Conservation (phyloP, 768 basidiomycete species). For the Pleurotus djamor region DNA sequence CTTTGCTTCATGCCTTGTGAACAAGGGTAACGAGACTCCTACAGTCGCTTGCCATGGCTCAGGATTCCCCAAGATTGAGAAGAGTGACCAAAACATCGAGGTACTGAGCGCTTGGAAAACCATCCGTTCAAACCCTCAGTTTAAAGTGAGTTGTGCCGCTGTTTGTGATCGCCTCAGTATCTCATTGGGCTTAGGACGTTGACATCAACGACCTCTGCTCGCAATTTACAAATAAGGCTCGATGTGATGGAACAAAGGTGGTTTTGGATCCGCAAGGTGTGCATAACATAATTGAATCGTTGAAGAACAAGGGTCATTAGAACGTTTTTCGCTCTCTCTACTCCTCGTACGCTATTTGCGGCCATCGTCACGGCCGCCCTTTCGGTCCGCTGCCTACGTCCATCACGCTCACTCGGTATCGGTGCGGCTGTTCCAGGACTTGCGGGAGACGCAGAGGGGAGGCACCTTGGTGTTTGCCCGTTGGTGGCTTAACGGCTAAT, state of each 20-base stretch:
- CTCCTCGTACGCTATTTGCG: neutral
- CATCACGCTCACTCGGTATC: too few species aligned
- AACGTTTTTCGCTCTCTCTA: neutral
- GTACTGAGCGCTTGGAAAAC: slow-evolving; percentile 78
- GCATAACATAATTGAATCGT: slow-evolving; percentile 41
- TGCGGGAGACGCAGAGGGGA: neutral
- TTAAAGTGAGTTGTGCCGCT: slow-evolving; percentile 56
- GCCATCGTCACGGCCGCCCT: neutral
- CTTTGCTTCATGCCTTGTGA: slow-evolving; percentile 31
- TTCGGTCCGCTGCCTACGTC: too few species aligned
- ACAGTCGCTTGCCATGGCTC: slow-evolving; percentile 66
- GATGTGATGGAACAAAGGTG: slow-evolving; percentile 82
- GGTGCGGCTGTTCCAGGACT: neutral
- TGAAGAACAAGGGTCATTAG: slow-evolving; percentile 15
- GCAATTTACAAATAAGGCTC: slow-evolving; percentile 79
- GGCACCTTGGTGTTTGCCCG: too few species aligned
- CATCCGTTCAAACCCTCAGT: slow-evolving; percentile 72
- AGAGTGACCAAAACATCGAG: slow-evolving; percentile 74
- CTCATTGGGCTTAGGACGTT: slow-evolving; percentile 46
- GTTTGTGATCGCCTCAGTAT: slow-evolving; percentile 3
- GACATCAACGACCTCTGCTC: slow-evolving; percentile 79
- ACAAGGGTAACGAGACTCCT: slow-evolving; percentile 41
- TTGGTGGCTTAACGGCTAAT: neutral
- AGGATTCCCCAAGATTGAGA: slow-evolving; percentile 64
- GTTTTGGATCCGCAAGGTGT: slow-evolving; percentile 65